phyloP scores from a whole-genome alignment of 139 green algal species.

The Ettlia oleoabundans region DNA sequence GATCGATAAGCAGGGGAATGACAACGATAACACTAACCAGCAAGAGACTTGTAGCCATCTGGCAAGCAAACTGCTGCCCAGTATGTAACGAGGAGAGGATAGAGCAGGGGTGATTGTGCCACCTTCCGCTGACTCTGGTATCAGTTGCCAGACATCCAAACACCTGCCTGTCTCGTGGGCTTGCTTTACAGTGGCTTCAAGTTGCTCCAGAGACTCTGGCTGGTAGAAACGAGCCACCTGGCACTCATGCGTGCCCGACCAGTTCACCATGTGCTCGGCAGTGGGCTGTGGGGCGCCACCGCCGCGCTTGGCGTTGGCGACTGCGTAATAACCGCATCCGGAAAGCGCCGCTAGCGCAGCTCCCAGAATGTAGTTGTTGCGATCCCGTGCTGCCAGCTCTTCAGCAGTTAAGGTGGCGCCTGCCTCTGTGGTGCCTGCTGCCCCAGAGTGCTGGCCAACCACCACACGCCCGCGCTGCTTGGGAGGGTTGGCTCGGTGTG shows the following conservation, averaged over 20 bases:
- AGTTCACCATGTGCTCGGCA: slow-evolving; percentile 82
- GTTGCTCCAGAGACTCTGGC: slow-evolving; percentile 84
- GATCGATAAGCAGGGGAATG: too few species aligned
- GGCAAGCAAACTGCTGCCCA: too few species aligned
- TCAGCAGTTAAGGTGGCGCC: too few species aligned
- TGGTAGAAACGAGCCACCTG: slow-evolving; percentile 65
- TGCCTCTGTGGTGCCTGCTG: not conserved
- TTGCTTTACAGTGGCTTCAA: slow-evolving; percentile 78
- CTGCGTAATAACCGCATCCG: slow-evolving; percentile 36
- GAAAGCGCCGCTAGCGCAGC: not conserved
- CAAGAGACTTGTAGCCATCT: too few species aligned
- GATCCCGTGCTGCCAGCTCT: slow-evolving; percentile 20
- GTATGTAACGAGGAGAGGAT: too few species aligned
- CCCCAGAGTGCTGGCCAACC: too few species aligned
- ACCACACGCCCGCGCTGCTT: too few species aligned
- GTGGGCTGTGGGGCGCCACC: not conserved
- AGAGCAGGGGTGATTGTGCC: too few species aligned
- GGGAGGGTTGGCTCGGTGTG: too few species aligned
- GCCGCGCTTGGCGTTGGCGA: not conserved
- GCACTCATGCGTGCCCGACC: slow-evolving; percentile 90
- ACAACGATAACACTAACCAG: too few species aligned
- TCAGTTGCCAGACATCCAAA: not conserved
- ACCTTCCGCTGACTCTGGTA: not conserved
- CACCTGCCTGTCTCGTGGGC: slow-evolving; percentile 54
- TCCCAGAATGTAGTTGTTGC: slow-evolving; percentile 29